Conservation (phyloP, 2,329 filamentous ascomycete genomes). For the Drechslerella dactyloides region DNA sequence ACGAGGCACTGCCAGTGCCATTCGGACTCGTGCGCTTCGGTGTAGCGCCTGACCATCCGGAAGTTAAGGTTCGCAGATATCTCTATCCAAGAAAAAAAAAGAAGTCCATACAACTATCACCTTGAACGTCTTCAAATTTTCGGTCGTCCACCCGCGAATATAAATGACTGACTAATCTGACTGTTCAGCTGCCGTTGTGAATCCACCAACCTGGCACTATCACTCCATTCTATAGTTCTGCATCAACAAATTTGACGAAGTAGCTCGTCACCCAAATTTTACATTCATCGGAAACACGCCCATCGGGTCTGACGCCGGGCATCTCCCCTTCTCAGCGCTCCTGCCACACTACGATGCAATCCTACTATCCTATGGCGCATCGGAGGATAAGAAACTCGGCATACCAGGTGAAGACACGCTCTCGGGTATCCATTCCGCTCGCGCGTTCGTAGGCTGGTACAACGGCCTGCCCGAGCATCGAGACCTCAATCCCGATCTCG, state of each 20-base stretch:
- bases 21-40: constrained; percentile 92
- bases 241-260: constrained; percentile 88
- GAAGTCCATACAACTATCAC: too few relatives aligned
- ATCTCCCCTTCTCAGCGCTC: constrained; percentile 71
- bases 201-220: neutral
- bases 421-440: constrained; percentile 80
- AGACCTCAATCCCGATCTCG: constrained; percentile 73
- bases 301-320: constrained; percentile 67
- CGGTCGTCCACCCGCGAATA: constrained; percentile 2
- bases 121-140: neutral
- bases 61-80: constrained; percentile 77
- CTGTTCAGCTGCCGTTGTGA: constrained; percentile 5
- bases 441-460: constrained; percentile 97
- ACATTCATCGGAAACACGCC: constrained; percentile 89
- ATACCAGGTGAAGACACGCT: constrained; percentile 79
- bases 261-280: constrained; percentile 81
- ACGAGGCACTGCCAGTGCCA: constrained; percentile 88
- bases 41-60: constrained; percentile 96
- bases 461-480: constrained; percentile 89
- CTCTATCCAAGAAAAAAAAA: too few relatives aligned
- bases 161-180: constrained; percentile 43
- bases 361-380: constrained; percentile 89
- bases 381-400: constrained; percentile 77
- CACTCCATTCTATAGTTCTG: constrained; percentile 71
- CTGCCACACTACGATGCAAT: constrained; percentile 88